Evolutionary conservation across 2,329 filamentous ascomycete genomes (phyloP), one percentile per base, ranked within the genome.

Genomic region (Tricladium varicosporioides): DNA sequence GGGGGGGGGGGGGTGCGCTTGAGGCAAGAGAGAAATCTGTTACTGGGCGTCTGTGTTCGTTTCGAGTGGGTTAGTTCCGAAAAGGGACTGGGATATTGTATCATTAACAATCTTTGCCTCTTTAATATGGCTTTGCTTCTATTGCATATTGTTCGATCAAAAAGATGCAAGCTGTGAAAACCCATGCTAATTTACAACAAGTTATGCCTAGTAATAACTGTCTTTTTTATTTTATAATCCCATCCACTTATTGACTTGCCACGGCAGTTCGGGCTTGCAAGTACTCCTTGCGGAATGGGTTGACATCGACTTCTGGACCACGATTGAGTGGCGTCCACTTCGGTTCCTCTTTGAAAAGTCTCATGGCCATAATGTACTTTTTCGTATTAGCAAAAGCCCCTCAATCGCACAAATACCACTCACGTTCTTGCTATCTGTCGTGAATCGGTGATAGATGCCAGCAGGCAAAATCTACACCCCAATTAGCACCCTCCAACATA

Each of bases 401-500:
- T 27, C 22, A 27, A 27, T 27, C 7, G 7, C 22, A 27, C 22
- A 27, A 27, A 49, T 47, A 45, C 44, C 31, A 83, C 91, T 76
- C 73, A 96, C 92, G 71, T 99, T 96, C 60, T 87, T 83, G 70
- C 88, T 86, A 73, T 97, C 92, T 0, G 92, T 97, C 7, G 94
- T 99, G 71, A 99, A 99, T 5, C 94, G 87, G 76, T 99, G 94
- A 74, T 97, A 99, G 60, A 99, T 97, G 2, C 94, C 94, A 43
- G 92, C 86, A 0, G 94, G 94, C 64, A 99, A 79, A 69, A 99
- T 93, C 69, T 71, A 50, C 7, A 5, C 1, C 2, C 9, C 42
- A 55, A 53, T 67, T 51, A 68, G 55, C 48, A 51, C 42, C 14
- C 11, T 15, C n/a, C 19, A 27, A 22, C 36, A 2, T 11, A 15